These are phyloP conservation scores for Colletotrichum sp. DNA, from an alignment of 2,329 filamentous ascomycete genomes.

Conservation along the genomic window DNA sequence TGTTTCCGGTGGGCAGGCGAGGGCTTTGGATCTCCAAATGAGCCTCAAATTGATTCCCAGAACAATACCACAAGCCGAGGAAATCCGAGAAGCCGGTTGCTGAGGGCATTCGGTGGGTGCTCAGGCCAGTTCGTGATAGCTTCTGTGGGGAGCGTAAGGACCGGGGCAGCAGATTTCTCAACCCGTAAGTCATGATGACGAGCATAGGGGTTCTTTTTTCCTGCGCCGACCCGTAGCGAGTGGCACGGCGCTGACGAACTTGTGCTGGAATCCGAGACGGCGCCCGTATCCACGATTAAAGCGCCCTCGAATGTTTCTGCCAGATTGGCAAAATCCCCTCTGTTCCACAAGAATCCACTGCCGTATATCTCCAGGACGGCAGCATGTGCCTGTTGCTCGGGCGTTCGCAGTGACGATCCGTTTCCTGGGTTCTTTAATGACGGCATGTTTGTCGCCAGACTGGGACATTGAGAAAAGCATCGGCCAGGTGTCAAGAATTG, in stretches of 20 bases:
- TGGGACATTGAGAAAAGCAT: neutral
- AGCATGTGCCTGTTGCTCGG: neutral
- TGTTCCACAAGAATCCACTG: neutral
- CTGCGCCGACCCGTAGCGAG: neutral
- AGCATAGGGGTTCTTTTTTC: neutral
- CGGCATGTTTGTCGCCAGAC: neutral
- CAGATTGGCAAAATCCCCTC: neutral
- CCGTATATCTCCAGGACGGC: neutral
- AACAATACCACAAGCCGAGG: neutral
- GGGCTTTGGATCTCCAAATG: neutral
- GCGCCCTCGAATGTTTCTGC: constrained; percentile 2
- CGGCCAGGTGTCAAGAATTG: neutral
- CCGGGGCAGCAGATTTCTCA: neutral
- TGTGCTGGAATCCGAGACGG: neutral
- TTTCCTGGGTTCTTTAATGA: neutral
- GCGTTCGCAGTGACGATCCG: neutral
- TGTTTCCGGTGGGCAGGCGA: neutral
- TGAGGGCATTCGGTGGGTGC: neutral
- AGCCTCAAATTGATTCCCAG: neutral
- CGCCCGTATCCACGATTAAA: neutral
- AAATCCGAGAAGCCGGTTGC: constrained; percentile 1
- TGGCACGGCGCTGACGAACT: neutral
- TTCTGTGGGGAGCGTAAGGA: neutral
- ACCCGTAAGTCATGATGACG: neutral
- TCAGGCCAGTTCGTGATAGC: constrained; percentile 12